These are phyloP conservation scores for Sporothrix euskadiensis DNA, from an alignment of 2,329 filamentous ascomycete genomes.

Conservation along the genomic window DNA sequence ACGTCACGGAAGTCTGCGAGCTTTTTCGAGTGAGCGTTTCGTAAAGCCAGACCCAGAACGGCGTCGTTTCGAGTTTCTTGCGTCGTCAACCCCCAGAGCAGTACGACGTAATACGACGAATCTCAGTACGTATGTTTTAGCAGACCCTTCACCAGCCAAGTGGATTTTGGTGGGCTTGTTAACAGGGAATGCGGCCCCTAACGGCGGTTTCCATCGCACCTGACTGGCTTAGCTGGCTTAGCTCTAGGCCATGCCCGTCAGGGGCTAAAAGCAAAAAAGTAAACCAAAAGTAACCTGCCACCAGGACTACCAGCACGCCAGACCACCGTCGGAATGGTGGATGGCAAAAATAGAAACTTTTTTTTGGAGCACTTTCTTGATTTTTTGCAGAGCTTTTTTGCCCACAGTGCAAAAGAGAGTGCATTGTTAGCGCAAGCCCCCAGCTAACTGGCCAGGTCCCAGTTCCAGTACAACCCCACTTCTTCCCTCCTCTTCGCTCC, in stretches of 20 bases:
- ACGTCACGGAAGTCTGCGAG: background rate
- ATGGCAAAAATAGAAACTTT: conserved; percentile 29
- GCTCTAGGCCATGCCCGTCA: background rate
- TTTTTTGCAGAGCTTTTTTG: conserved; percentile 21
- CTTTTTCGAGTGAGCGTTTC: background rate
- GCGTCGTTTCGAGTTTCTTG: background rate
- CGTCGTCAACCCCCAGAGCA: background rate
- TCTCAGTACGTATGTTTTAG: background rate
- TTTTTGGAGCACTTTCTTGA: conserved; percentile 5
- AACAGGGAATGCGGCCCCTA: conserved; percentile 7
- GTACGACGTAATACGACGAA: background rate
- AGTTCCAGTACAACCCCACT: conserved; percentile 11
- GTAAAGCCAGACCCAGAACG: background rate
- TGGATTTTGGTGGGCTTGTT: background rate
- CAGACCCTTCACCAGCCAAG: background rate
- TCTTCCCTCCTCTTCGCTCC: background rate
- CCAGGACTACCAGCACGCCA: background rate
- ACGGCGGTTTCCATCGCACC: background rate
- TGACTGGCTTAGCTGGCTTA: no score
- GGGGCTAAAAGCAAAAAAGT: background rate
- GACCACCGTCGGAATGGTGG: conserved; percentile 14
- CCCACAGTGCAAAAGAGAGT: background rate
- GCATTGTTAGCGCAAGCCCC: background rate
- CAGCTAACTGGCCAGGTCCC: background rate
- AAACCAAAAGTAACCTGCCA: background rate